Base-by-base conservation (phyloP, 2,329 filamentous ascomycete genomes). In the Alternaria arborescens region DNA sequence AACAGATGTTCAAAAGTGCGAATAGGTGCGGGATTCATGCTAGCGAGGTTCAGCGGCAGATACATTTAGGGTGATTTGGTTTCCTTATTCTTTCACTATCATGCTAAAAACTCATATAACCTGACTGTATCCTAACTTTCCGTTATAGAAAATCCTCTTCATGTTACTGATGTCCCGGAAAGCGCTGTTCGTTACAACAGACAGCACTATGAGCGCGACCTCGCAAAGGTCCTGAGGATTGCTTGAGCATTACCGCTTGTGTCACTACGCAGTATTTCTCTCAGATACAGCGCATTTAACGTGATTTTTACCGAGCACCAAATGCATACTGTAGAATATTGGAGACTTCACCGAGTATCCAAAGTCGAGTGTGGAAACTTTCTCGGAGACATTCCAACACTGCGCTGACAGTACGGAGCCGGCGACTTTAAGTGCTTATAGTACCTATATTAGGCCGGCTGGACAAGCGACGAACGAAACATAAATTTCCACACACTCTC, bases 381-480 rank as follows among this genome's bases (percentile, higher is more conserved):
- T 48, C 18, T 48, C 44, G 44, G 44, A 48, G 44, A 48, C 44
- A 48, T 48, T 48, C 18, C n/a, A 20, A 22, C 11, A 48, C 12
- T 34, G 4, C 18, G 11, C 28, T 5, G 32, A n/a, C 16, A 34
- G 11, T 32, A 48, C 30, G 18, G 28, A 48, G 8, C 30, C 44
- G 44, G 44, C 6, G 28, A 48, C 28, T 48, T 48, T 48, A 26
- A 6, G 24, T 48, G 30, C 3, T n/a, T 18, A 11, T 20, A 20
- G 28, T 48, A 26, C 24, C 24, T 26, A 34, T 48, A 48, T 36
- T 16, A 36, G 32, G 46, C 12, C 11, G 14, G 46, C 30, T 16
- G 43, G n/a, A 34, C 18, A 34, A 22, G 16, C 18, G 30, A 48
- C 18, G 10, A 22, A 14, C 38, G 2, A 14, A 41, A 41, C 18